Percentiles rank a stretch among this genome's conserved stretches.
Evolutionary conservation across 2,329 filamentous ascomycete genomes (phyloP).

Genomic region (Fusarium mangiferae): DNA sequence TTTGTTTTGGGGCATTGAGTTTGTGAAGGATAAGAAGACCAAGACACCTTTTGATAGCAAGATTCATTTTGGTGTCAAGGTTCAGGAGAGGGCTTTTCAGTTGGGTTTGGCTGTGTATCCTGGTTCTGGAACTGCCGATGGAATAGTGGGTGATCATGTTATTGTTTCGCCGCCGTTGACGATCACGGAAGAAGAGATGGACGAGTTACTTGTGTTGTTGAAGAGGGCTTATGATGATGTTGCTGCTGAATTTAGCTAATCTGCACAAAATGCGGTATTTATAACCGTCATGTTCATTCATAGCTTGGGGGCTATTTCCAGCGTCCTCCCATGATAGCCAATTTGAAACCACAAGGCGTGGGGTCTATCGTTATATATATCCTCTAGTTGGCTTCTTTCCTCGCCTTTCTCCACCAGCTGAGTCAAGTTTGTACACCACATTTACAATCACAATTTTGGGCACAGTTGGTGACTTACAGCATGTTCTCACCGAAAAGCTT

Average conservation of each 20-base stretch:
- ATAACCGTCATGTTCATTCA: too few relatives aligned
- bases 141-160: conserved; percentile 73
- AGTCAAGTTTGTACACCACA: too few relatives aligned
- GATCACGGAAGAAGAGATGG: conserved; percentile 53
- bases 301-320: too few relatives aligned
- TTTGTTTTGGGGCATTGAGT: conserved; percentile 60
- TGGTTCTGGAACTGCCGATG: conserved; percentile 68
- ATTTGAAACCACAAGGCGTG: too few relatives aligned
- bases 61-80: conserved; percentile 40
- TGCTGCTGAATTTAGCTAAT: background rate
- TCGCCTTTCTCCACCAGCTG: too few relatives aligned
- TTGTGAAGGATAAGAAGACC: conserved; percentile 52
- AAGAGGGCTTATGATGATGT: conserved; percentile 28
- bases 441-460: too few relatives aligned
- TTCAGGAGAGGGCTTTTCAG: conserved; percentile 46
- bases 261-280: too few relatives aligned
- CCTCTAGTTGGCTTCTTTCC: too few relatives aligned
- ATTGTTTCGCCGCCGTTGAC: conserved; percentile 77
- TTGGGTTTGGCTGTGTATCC: conserved; percentile 66
- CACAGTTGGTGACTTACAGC: too few relatives aligned
- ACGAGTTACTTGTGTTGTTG: conserved; percentile 9
- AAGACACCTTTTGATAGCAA: conserved; percentile 50
- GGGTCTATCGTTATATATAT: too few relatives aligned
- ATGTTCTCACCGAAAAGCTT: too few relatives aligned
- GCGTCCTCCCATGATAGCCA: too few relatives aligned